Conservation (phyloP, 345 rosid species). For the Carallia pectinifolia region DNA sequence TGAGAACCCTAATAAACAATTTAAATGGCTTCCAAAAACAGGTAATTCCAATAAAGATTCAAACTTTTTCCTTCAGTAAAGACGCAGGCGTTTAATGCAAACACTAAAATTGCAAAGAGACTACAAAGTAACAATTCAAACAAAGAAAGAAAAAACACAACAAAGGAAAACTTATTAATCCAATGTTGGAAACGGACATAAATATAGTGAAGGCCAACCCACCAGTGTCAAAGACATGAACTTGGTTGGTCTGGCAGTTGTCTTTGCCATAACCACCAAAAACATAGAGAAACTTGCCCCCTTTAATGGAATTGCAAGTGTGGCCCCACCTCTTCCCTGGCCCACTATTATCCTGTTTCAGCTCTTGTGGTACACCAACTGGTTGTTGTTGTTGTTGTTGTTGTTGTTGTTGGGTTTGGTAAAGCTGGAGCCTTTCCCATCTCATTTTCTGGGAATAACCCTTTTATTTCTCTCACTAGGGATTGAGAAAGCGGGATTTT, state of each 20-base stretch:
- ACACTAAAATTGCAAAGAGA: conserved; percentile 10
- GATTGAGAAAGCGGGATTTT: conserved; percentile 31
- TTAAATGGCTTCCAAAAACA: not conserved
- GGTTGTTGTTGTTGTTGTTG: not conserved
- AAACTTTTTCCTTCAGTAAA: not conserved
- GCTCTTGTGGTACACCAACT: not conserved
- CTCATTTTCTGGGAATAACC: conserved; percentile 49
- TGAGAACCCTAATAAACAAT: conserved; percentile 24
- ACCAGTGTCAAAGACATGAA: conserved; percentile 92
- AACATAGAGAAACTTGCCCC: conserved; percentile 83
- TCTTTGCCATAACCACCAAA: conserved; percentile 92
- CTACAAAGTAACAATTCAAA: not conserved
- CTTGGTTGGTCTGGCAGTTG: conserved; percentile 96
- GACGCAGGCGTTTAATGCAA: conserved; percentile 1
- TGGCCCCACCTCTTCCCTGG: conserved; percentile 99
- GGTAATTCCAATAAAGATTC: not conserved
- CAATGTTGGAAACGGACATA: not conserved
- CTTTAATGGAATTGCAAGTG: conserved; percentile 85
- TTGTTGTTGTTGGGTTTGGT: not conserved
- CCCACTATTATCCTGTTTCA: conserved; percentile 37
- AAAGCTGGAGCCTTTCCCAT: conserved; percentile 66
- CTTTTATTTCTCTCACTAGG: conserved; percentile 8
- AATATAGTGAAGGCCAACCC: conserved; percentile 18
- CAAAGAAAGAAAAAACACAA: not conserved
- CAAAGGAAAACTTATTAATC: conserved; percentile 1